phyloP scores from a whole-genome alignment of 2,329 filamentous ascomycete genomes.

The Podosphaera fusca region DNA sequence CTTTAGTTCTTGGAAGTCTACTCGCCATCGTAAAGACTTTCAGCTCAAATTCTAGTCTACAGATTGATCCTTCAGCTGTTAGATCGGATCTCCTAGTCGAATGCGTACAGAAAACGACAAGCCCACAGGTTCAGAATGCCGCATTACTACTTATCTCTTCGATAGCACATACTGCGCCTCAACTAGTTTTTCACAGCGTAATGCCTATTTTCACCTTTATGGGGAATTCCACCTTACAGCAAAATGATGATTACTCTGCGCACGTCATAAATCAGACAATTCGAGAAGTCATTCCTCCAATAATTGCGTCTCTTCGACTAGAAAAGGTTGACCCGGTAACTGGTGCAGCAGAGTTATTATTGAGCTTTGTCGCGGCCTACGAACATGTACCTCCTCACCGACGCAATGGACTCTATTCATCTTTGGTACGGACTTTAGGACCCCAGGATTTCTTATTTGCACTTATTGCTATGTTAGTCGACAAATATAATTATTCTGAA shows the following conservation, averaged over 20 bases:
- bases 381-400: constrained; percentile 85
- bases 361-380: constrained; percentile 89
- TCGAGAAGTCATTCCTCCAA: constrained; percentile 73
- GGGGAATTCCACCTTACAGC: constrained; percentile 71
- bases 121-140: constrained; percentile 80
- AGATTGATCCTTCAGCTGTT: constrained; percentile 56
- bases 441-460: constrained; percentile 73
- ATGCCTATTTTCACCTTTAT: constrained; percentile 99
- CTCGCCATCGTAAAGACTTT: constrained; percentile 63
- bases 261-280: constrained; percentile 92
- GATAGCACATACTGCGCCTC: constrained; percentile 68
- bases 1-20: constrained; percentile 59
- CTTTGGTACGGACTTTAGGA: constrained; percentile 66
- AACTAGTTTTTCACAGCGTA: constrained; percentile 81
- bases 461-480: constrained; percentile 70
- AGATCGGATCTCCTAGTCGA: constrained; percentile 81
- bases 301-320: constrained; percentile 65
- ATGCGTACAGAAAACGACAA: constrained; percentile 77
- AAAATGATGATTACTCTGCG: constrained; percentile 90
- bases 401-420: constrained; percentile 59
- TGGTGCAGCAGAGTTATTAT: constrained; percentile 69
- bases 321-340: constrained; percentile 57
- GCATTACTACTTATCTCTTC: constrained; percentile 73
- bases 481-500: constrained; percentile 61
- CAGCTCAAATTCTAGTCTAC: constrained; percentile 34